Conservation (phyloP, 108 stramenopile genomes). For the Cyclotella atomus region DNA sequence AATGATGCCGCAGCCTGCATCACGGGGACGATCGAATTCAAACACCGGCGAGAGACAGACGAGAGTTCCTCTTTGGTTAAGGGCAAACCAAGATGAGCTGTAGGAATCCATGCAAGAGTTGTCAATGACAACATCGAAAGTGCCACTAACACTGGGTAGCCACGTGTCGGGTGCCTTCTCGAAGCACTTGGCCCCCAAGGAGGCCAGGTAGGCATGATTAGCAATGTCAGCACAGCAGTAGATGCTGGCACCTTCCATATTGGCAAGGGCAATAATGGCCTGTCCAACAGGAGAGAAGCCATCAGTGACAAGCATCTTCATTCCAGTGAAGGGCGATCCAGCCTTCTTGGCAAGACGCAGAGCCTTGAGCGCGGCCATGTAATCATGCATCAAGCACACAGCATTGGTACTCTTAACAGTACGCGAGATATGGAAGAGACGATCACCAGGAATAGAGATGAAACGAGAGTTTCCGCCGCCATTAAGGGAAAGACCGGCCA, state of each 20-base stretch:
- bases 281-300: conserved; percentile 66
- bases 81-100: conserved; percentile 46
- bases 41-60: conserved; percentile 46
- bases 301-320: conserved; percentile 71
- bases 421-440: conserved; percentile 61
- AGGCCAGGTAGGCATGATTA: conserved; percentile 48
- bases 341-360: conserved; percentile 58
- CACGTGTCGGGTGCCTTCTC: conserved; percentile 52
- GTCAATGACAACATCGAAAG: conserved; percentile 76
- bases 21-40: conserved; percentile 22
- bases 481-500: conserved; percentile 52
- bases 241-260: conserved; percentile 61
- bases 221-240: conserved; percentile 59
- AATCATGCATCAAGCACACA: conserved; percentile 75
- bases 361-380: conserved; percentile 75
- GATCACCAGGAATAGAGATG: conserved; percentile 42
- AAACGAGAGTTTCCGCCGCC: conserved; percentile 76
- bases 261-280: conserved; percentile 64
- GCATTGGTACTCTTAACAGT: conserved; percentile 58
- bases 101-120: conserved; percentile 56
- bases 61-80: conserved; percentile 54
- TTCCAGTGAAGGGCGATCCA: conserved; percentile 52
- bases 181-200: conserved; percentile 61
- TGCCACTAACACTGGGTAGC: conserved; percentile 50
- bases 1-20: conserved; percentile 49